These are phyloP conservation scores for Citropsis articulata DNA, from an alignment of 345 rosid species.

Conservation along the genomic window DNA sequence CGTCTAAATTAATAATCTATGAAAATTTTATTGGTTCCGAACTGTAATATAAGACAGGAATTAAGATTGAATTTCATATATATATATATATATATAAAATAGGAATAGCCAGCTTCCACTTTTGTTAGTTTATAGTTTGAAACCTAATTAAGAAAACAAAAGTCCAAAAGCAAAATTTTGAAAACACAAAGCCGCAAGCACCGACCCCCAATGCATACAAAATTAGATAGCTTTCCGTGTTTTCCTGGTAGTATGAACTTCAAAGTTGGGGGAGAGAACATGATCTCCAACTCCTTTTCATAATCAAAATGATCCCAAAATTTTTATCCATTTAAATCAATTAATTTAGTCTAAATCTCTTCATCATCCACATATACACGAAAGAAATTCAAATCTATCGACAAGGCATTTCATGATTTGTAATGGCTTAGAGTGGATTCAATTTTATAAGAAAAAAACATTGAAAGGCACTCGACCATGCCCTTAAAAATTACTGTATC, in stretches of 20 bases:
- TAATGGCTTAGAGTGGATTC: not conserved
- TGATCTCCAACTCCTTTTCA: not conserved
- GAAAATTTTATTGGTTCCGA: no score
- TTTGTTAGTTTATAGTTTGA: not conserved
- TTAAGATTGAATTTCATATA: no score
- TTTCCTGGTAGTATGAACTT: no score
- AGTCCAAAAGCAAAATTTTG: not conserved
- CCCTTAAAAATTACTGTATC: no score
- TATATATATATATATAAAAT: no score
- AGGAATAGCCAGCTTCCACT: not conserved
- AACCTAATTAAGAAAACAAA: not conserved
- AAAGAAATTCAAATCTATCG: not conserved
- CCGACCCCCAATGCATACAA: not conserved
- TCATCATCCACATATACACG: no score
- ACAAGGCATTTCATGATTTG: not conserved
- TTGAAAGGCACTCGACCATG: no score
- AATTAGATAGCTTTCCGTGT: not conserved
- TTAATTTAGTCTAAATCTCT: not conserved
- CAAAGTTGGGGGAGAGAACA: no score
- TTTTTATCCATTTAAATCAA: not conserved
- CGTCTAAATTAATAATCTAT: no score
- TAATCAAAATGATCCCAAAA: not conserved
- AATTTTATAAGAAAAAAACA: not conserved
- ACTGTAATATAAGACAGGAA: no score
- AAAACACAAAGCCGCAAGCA: not conserved